Conservation (phyloP, 257 asterid genomes). For the Ilex aquifolium region DNA sequence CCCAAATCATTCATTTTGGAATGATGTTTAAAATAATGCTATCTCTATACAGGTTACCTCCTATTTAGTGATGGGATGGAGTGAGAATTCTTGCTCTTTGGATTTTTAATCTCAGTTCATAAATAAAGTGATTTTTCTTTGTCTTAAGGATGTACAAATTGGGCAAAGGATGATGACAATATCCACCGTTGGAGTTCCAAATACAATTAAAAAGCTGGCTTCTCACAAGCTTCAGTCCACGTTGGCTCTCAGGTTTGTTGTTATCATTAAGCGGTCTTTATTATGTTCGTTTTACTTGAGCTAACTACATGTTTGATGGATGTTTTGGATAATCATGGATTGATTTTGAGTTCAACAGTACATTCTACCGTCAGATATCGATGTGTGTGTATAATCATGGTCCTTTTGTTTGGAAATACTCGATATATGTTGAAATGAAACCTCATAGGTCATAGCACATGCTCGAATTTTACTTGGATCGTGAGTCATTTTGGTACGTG, state of each 20-base stretch:
- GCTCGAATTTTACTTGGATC: no score
- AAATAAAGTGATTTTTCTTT: background rate
- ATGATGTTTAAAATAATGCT: no score
- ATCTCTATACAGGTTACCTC: no score
- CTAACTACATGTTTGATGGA: background rate
- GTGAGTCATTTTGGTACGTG: no score
- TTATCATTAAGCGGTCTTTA: background rate
- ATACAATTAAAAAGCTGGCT: constrained; percentile 80
- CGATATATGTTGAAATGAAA: background rate
- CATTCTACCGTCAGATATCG: no score
- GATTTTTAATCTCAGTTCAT: background rate
- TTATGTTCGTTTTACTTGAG: no score
- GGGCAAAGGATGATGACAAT: constrained; percentile 99
- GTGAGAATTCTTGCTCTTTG: background rate
- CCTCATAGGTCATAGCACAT: no score
- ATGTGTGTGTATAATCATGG: no score
- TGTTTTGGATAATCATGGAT: background rate
- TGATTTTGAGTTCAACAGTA: background rate
- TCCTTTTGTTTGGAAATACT: background rate
- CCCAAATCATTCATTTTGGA: no score
- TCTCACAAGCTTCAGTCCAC: constrained; percentile 93
- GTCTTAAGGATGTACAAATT: constrained; percentile 68
- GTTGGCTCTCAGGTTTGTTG: constrained; percentile 73
- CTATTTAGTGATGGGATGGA: no score
- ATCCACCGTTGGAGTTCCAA: constrained; percentile 96